Base-by-base conservation (phyloP, 2,329 filamentous ascomycete species). In the Pseudogymnoascus verrucosus region DNA sequence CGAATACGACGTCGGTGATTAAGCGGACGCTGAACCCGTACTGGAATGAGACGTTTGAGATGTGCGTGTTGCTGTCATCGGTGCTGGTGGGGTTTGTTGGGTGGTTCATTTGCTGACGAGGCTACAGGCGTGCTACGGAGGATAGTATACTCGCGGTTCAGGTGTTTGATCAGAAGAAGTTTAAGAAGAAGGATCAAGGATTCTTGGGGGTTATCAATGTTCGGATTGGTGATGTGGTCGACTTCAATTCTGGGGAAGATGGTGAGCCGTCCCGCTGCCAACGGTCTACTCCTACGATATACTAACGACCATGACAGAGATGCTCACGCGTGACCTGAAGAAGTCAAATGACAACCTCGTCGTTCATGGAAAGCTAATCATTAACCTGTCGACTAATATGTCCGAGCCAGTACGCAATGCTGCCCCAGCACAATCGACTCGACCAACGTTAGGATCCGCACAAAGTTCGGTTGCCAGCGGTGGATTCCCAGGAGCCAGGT, bases 131-230 rank as follows among this genome's bases (percentile, higher is more conserved):
- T 75, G 93, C 91, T 65, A 95, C 89, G 66, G 95, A 99, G 75
- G 93, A 96, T 73, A 96, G 93, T 76, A 97, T 99, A 73, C 83
- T 99, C 59, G 95, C 95, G 6, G 93, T 99, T 57, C 95, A 99
- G 75, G 96, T 99, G 63, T 99, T 99, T 75, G 95, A 99, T 77
- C 95, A 99, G 78, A 97, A 97, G 82, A 99, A 99, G 80, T 99
- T 99, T 80, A 99, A 99, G 83, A 99, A 99, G 86, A 99, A 98
- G 91, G 95, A 99, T 71, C 95, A 99, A 76, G 95, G 95, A 7
- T 99, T 99, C 74, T 82, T 99, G 5, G 95, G 95, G 64, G 95
- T 99, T 63, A 97, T 99, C 73, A 99, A 99, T 75, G 89, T 99
- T 71, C 89, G 93, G 65, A 89, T 99, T 69, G 95, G 95, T 71